These are phyloP conservation scores for Asterochloris sp. DNA, from an alignment of 139 green algal species.

Conservation along the genomic window DNA sequence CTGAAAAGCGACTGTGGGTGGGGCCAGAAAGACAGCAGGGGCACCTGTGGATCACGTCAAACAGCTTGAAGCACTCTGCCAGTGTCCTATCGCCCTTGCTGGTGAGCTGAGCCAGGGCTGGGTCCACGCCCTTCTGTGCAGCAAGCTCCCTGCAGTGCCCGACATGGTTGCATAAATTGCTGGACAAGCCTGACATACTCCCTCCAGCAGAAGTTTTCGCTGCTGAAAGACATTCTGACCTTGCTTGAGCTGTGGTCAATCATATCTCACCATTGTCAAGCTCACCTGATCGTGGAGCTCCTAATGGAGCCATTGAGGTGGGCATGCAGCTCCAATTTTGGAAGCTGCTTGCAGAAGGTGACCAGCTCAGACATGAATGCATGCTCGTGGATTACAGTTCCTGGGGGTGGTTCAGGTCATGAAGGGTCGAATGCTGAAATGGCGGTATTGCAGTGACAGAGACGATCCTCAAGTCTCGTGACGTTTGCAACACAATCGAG, in stretches of 20 bases:
- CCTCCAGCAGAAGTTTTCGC: neutral
- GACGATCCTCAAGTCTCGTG: no score
- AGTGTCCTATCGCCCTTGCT: conserved; percentile 43
- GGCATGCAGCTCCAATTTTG: conserved; percentile 86
- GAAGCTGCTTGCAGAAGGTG: conserved; percentile 56
- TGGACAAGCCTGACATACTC: neutral
- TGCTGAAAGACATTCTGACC: neutral
- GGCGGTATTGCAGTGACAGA: no score
- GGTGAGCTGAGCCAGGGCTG: conserved; percentile 33
- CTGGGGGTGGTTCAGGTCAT: no score
- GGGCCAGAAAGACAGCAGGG: no score
- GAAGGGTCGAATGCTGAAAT: no score
- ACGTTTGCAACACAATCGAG: no score
- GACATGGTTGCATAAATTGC: neutral
- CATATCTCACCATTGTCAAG: no score
- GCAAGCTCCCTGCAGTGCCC: conserved; percentile 41
- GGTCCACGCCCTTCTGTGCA: conserved; percentile 6
- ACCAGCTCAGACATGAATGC: no score
- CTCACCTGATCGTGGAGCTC: conserved; percentile 36
- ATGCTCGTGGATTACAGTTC: no score
- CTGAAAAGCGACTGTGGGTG: no score
- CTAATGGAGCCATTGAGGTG: conserved; percentile 79
- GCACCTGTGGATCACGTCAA: conserved; percentile 60
- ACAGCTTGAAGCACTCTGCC: conserved; percentile 72
- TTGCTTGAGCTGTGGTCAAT: neutral